Evolutionary conservation across 2,329 filamentous ascomycete genomes (phyloP).

Genomic region (Ophiostoma quercus): DNA sequence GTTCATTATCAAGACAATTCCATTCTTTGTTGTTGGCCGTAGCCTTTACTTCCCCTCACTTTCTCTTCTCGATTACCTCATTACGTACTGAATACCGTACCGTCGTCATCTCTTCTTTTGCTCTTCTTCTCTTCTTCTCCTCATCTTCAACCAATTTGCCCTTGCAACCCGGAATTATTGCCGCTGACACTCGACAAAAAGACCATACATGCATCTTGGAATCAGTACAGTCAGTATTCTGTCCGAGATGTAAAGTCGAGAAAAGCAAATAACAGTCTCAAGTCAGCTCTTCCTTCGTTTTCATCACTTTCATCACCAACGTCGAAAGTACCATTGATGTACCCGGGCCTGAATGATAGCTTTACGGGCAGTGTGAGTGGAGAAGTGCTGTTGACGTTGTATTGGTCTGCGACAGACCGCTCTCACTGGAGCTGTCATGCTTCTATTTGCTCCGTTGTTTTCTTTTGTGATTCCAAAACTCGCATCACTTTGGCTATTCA

Average conservation of each 20-base stretch:
- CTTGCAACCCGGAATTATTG: neutral
- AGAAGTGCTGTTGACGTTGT: neutral
- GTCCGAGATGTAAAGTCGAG: neutral
- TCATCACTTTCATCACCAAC: too few relatives aligned
- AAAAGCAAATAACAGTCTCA: neutral
- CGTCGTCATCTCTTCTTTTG: neutral
- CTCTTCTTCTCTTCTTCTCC: neutral
- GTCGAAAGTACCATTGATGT: neutral
- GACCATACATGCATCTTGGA: neutral
- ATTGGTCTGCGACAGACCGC: constrained; percentile 2
- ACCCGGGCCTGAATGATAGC: neutral
- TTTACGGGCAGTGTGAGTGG: neutral
- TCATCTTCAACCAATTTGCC: neutral
- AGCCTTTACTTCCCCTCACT: neutral
- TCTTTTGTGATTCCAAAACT: neutral
- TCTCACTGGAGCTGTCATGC: neutral
- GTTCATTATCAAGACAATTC: neutral
- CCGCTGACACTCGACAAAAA: neutral
- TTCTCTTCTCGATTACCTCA: neutral
- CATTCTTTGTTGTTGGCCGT: neutral
- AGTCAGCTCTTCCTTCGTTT: neutral
- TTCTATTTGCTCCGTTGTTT: neutral
- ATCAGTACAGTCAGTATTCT: too few relatives aligned
- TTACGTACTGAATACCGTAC: neutral
- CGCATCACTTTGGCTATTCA: neutral